These are phyloP conservation scores for Syzygium aqueum DNA, from an alignment of 345 rosid genomes.

Conservation along the genomic window DNA sequence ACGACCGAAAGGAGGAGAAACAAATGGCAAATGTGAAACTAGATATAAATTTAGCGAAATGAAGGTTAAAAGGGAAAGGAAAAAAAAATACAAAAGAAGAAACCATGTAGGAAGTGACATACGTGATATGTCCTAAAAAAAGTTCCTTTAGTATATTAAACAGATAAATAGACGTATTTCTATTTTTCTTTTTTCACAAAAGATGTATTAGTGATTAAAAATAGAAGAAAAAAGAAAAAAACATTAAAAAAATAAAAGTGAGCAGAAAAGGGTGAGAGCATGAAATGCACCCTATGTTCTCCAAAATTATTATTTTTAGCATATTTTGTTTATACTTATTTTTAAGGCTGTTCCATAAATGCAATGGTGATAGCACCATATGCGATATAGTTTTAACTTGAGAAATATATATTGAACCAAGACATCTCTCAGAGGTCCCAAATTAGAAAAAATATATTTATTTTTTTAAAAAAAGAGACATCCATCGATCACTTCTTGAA, in stretches of 20 bases:
- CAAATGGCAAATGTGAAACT: neutral
- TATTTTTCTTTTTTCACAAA: neutral
- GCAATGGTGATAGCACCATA: neutral
- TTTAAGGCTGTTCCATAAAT: neutral
- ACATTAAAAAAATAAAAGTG: neutral
- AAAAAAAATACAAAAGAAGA: neutral
- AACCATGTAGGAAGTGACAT: neutral
- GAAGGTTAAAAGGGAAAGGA: neutral
- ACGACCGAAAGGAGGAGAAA: neutral
- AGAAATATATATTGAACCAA: neutral
- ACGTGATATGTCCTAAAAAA: neutral
- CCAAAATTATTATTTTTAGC: neutral
- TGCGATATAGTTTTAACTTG: neutral
- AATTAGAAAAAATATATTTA: neutral
- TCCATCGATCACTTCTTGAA: neutral
- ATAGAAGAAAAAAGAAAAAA: neutral
- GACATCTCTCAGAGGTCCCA: neutral
- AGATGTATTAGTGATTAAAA: neutral
- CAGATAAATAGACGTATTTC: neutral
- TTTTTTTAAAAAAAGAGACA: fast-evolving
- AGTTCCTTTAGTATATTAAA: neutral
- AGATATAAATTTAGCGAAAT: neutral
- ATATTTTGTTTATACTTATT: neutral
- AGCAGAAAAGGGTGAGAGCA: neutral
- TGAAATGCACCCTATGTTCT: neutral